Percentiles rank a stretch among this genome's conserved stretches.
Evolutionary conservation across 176 grass and related monocot genomes (phyloP).

Genomic region (Canna indica): DNA sequence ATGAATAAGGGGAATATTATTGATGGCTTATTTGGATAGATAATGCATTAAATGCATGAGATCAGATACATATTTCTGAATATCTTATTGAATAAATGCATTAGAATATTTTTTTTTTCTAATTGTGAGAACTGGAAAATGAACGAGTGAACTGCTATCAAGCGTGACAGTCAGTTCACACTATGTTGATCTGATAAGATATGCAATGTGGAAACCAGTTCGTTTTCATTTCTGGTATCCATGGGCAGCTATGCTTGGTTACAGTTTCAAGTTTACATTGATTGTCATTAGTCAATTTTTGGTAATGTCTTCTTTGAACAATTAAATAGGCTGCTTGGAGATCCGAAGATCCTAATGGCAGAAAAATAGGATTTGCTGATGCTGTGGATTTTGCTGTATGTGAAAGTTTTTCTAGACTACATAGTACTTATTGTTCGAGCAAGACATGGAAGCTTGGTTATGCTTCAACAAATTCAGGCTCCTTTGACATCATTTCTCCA

Average conservation of each 20-base stretch:
- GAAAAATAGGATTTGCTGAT: conserved; percentile 29
- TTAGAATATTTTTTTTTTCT: neutral
- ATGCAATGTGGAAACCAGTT: neutral
- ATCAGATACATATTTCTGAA: neutral
- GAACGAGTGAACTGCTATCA: neutral
- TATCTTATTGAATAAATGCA: neutral
- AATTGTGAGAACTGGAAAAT: neutral
- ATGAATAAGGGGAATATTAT: neutral
- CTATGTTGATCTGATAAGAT: neutral
- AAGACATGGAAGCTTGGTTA: conserved; percentile 53
- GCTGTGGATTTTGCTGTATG: conserved; percentile 25
- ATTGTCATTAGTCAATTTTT: conserved; percentile 8
- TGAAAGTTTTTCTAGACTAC: conserved; percentile 32
- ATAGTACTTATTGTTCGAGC: conserved; percentile 15
- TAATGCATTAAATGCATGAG: neutral
- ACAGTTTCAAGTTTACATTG: neutral
- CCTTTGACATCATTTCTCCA: conserved; percentile 38
- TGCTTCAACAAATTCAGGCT: conserved; percentile 35
- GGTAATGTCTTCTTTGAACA: conserved; percentile 13
- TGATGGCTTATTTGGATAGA: neutral
- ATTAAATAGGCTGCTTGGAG: conserved; percentile 27
- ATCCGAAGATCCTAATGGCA: conserved; percentile 33
- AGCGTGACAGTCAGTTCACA: neutral
- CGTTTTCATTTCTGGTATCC: neutral
- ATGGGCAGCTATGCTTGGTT: neutral